A percentile compares a stretch with the other conserved stretches of the same genome.
Evolutionary conservation across 2,329 filamentous ascomycete species (phyloP).

Genomic region (Paecilomyces variotii): DNA sequence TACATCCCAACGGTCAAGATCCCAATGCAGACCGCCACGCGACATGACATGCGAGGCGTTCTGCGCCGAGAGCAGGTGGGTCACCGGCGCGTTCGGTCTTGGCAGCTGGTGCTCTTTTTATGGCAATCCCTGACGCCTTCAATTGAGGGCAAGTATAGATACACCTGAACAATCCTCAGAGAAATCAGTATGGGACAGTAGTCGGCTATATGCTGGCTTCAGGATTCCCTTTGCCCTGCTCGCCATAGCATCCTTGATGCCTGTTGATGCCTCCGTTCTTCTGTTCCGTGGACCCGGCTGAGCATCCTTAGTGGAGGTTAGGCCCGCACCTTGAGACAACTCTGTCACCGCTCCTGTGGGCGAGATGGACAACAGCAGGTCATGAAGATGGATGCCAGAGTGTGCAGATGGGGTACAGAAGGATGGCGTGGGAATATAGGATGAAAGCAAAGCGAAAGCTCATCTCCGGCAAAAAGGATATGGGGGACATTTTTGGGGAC

Average conservation of each 20-base stretch:
- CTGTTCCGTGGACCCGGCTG: background rate
- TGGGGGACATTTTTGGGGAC: background rate
- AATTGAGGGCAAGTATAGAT: background rate
- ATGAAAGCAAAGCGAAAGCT: background rate
- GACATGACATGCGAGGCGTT: background rate
- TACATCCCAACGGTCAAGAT: background rate
- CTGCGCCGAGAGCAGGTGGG: background rate
- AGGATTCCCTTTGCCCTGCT: background rate
- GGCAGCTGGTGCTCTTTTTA: background rate
- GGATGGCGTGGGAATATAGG: background rate
- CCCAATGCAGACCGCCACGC: background rate
- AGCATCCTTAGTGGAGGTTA: background rate
- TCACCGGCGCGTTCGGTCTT: background rate
- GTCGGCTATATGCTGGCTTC: background rate
- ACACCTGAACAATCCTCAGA: background rate
- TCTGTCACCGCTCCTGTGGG: background rate
- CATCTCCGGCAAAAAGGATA: background rate
- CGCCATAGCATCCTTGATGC: background rate
- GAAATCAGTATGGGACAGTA: background rate
- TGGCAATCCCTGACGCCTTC: background rate
- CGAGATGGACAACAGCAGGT: background rate
- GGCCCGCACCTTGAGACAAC: background rate
- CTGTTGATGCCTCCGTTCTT: background rate
- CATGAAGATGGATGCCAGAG: background rate
- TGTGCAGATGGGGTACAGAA: background rate